phyloP scores from a whole-genome alignment of 768 basidiomycete species.

The Leucocoprinus birnbaumii region DNA sequence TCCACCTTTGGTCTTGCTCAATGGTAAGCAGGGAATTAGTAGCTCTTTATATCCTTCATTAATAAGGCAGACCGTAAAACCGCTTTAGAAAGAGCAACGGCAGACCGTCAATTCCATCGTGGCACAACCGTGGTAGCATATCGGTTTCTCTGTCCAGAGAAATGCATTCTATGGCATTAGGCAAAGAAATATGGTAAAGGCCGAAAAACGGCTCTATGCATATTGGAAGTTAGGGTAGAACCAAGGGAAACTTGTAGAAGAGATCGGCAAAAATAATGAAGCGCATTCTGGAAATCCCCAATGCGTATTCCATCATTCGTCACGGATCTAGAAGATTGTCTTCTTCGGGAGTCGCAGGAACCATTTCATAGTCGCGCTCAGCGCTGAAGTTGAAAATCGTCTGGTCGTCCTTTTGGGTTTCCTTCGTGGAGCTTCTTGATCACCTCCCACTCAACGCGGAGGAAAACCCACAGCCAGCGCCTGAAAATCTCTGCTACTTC shows the following conservation, averaged over 20 bases:
- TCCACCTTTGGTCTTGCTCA: background rate
- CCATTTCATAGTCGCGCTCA: constrained; percentile 39
- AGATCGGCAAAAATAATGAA: constrained; percentile 3
- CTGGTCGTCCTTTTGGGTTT: background rate
- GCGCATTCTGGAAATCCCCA: constrained; percentile 7
- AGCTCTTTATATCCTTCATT: background rate
- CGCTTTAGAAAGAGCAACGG: background rate
- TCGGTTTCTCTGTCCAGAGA: background rate
- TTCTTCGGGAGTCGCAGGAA: constrained; percentile 27
- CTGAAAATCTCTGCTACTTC: constrained; percentile 88
- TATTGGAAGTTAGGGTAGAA: background rate
- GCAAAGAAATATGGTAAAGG: background rate
- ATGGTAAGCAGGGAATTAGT: background rate
- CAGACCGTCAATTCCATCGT: background rate
- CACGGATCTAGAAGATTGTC: background rate
- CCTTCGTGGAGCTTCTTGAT: constrained; percentile 49
- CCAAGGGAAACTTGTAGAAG: background rate
- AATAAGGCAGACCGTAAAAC: background rate
- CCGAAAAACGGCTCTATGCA: background rate
- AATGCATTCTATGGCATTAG: constrained; percentile 1
- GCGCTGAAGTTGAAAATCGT: constrained; percentile 15
- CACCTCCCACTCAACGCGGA: constrained; percentile 96
- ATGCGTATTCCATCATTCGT: constrained; percentile 4
- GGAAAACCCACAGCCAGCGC: constrained; percentile 98
- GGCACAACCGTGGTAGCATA: too few relatives aligned